Evolutionary conservation across 2,329 filamentous ascomycete genomes (phyloP).

Genomic region (Aspergillus sergii): DNA sequence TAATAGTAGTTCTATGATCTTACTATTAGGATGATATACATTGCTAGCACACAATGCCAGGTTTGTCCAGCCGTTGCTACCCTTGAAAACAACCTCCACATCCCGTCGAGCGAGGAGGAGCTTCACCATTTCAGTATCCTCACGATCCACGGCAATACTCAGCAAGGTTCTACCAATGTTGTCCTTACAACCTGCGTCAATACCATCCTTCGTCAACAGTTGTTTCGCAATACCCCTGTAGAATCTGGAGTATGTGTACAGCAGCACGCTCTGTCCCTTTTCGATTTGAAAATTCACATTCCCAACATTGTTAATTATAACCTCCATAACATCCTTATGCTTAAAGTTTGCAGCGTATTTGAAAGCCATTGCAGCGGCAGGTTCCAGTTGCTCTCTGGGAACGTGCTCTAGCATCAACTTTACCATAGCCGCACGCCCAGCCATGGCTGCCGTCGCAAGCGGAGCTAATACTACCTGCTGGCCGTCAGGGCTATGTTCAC

Average conservation of each 20-base stretch:
- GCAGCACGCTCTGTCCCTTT: background rate
- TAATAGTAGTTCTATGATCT: background rate
- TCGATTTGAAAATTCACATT: background rate
- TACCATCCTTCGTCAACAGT: background rate
- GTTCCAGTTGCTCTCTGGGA: background rate
- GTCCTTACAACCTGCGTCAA: background rate
- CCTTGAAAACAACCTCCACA: background rate
- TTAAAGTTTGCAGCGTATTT: background rate
- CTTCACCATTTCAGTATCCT: background rate
- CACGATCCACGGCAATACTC: background rate
- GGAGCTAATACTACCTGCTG: background rate
- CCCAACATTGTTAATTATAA: background rate
- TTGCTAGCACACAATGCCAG: background rate
- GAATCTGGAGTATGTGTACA: background rate
- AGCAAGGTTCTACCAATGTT: background rate
- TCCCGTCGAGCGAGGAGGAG: background rate
- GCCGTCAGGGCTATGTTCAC: too few species aligned
- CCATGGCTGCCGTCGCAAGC: background rate
- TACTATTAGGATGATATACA: background rate
- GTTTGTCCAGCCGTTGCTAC: background rate
- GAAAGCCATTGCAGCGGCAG: too few species aligned
- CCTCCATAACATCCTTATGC: background rate
- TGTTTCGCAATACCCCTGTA: background rate
- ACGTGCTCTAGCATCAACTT: background rate
- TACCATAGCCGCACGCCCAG: background rate